Base-by-base conservation (phyloP, 2,329 filamentous ascomycete genomes). In the Calonectria honghensis region DNA sequence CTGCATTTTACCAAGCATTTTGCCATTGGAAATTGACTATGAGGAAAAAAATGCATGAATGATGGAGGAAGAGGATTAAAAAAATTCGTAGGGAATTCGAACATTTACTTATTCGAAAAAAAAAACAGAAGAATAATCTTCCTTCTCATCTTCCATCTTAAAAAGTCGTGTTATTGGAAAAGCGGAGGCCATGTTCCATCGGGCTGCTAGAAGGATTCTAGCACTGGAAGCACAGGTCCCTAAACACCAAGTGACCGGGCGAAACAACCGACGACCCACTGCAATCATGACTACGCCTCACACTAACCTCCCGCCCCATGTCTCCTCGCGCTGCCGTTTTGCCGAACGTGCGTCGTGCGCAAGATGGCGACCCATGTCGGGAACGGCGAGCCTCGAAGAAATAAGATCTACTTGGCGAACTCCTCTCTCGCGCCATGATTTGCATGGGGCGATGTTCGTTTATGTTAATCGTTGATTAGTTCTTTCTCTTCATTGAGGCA, bases 141-240 rank as follows among this genome's bases (percentile, higher is more conserved):
- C 39, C 4, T 41, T n/a, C 10, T 6, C 7, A 7, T 45, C 41
- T 45, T 45, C 16, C 10, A n/a, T 20, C 18, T 9, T 45, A 7
- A 18, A 45, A 45, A 18, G 6, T 1, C n/a, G n/a, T 48, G 10
- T 24, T 11, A 24, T 48, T 48, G 45, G n/a, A 10, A 24, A 48
- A 48, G 20, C 45, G n/a, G 7, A 48, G 45, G 9, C 20, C 45
- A 48, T n/a, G n/a, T 48, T 48, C n/a, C 10, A 48, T 48, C 24
- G 45, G 45, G 45, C n/a, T 48, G 45, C 45, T 48, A 48, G 45
- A 48, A 24, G 45, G 45, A 48, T 48, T 48, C 20, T 48, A 48
- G 10, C n/a, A 11, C 7, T 24, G 20, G 24, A 3, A 11, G 11
- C 24, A 48, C 9, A 9, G 45, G 13, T n/a, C 45, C n/a, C 45